Conservation (phyloP, 2,329 filamentous ascomycete species). For the Sclerotinia subarctica region DNA sequence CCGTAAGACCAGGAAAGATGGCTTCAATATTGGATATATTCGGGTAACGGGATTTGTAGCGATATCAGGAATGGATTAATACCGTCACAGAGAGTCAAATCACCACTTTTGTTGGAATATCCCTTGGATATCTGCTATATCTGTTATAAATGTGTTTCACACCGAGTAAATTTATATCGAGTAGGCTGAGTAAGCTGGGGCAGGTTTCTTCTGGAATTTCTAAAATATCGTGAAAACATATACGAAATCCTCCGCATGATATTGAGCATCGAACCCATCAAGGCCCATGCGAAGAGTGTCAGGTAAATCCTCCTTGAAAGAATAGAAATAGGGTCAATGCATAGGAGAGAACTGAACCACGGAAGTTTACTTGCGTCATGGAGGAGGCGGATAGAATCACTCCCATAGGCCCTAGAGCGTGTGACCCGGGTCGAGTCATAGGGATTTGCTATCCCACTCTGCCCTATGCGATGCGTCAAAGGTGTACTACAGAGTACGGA, state of each 20-base stretch:
- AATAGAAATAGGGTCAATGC: background rate
- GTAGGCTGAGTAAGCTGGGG: constrained; percentile 1
- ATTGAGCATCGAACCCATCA: background rate
- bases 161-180: background rate
- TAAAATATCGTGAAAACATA: background rate
- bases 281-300: background rate
- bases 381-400: background rate
- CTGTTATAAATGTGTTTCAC: background rate
- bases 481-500: background rate
- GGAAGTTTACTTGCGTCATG: background rate
- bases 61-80: background rate
- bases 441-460: background rate
- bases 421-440: constrained; percentile 6
- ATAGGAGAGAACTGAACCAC: background rate
- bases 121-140: background rate
- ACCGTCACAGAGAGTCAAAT: background rate
- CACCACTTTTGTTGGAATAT: background rate
- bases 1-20: background rate
- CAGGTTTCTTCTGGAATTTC: background rate
- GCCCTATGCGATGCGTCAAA: background rate
- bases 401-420: background rate
- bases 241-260: background rate
- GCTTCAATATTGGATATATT: background rate
- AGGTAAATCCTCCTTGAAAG: background rate
- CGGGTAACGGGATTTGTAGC: background rate